Evolutionary conservation across 192 early-diverging fungal genomes (phyloP), one percentile per base, ranked within the genome.

Genomic region (Obelidium mucronatum): DNA sequence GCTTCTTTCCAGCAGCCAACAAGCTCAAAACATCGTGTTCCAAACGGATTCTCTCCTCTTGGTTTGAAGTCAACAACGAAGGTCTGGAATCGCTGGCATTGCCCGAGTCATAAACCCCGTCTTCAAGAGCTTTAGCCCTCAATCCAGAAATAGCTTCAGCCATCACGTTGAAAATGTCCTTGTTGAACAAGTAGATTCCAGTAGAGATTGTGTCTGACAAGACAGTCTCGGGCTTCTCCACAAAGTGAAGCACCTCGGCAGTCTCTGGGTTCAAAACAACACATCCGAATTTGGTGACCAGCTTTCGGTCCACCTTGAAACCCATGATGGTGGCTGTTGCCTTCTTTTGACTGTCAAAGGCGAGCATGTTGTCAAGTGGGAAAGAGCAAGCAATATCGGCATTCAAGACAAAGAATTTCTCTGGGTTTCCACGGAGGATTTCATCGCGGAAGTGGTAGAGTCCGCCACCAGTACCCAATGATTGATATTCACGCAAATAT

Each of bases 371-470:
- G 72, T 84, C 83, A 72, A 99, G 88, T 31, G 97, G 96, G 89
- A 97, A 97, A 30, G 92, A 93, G 68, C 92, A 95, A 54, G 94
- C 95, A 75, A 99, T 95, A 81, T 99, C 97, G 33, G 94, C 95
- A 83, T 99, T 95, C 76, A 99, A 85, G 75, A 99, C 96, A 83
- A 98, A 98, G 74, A 99, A 90, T 77, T 93, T 91, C 61, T 96
- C 91, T 19, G 96, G 95, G 74, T 91, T 87, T 44, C 95, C 96
- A 44, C 94, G 90, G 75, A 95, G 74, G 77, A 99, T 97, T 84
- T 97, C 94, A 81, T 99, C 96, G 76, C 97, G 94, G 91, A 99
- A 99, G 82, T 99, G 97, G 87, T 95, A 97, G 73, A 99, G 83
- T 31, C 96, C 96, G 69, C 97, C 97, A 48, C 94, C 97, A 19